Evolutionary conservation across 2,329 filamentous ascomycete genomes (phyloP), one percentile per base, ranked within the genome.

Genomic region (Metarhizium sp.): DNA sequence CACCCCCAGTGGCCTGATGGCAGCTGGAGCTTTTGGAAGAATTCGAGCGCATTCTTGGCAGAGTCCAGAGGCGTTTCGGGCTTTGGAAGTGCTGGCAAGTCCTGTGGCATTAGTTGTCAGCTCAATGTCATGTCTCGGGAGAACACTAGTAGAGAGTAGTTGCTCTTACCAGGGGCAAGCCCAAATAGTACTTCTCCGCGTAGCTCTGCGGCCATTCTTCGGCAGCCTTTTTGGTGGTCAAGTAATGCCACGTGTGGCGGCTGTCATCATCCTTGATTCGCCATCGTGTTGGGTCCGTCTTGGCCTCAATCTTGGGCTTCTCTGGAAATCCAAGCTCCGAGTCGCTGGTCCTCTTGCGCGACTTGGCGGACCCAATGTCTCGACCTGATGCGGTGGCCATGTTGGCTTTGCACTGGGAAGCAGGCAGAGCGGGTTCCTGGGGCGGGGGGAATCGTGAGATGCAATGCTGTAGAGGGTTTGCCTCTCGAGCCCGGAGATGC

Each of bases 1-100:
- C 92, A 97, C 5, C 80, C 94, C 94, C 94, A 99, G 66, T 96
- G 90, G 5, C 94, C 94, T 1, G 90, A 87, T 14, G 87, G 84
- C 1, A 96, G 78, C 69, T 99, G 94, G 29, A 97, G 81, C 59
- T 92, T 82, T 56, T 92, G 88, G 74, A 95, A 96, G 76, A 96
- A 97, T 3, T 81, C 76, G 54, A 97, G 78, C 42, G 87, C 91
- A 73, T 99, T 99, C 57, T 79, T 77, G 3, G 90, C 90, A 4
- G 90, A 78, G 60, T 94, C 82, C 55, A 94, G 77, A 5, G 92
- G 86, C 3, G 78, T 91, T 58, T 83, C 82, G 3, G 92, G 78
- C 56, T 78, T 75, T 25, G 86, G 82, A 0, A 96, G 82, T 4
- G 82, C 74, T 1, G 91, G 90, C 7, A 92, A 81, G 53, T 80